Base-by-base conservation (phyloP, 1,139 yeast genomes). In the Kodamaea fungicola region DNA sequence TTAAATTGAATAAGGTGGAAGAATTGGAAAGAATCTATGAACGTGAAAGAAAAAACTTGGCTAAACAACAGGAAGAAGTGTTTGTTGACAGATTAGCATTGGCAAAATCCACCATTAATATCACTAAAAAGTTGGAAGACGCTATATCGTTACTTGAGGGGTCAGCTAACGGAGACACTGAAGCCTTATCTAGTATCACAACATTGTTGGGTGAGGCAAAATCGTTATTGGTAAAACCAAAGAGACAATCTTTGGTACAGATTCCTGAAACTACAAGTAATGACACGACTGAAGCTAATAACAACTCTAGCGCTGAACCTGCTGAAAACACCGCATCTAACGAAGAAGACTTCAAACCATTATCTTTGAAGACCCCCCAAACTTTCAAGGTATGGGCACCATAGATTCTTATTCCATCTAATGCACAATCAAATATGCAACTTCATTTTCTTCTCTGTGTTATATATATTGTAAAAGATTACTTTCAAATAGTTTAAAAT, bases 331-430 rank as follows among this genome's bases (percentile, higher is more conserved):
- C 12, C 24, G 29, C 31, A 24, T 33, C 44, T 9, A 43, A 47
- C 34, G 55, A 49, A 38, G 62, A 54, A 13, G 65, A 64, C 22
- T 54, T 76, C 33, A 80, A 81, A 53, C 96, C 96, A 7, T 71
- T 87, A 34, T 85, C 95, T 29, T 67, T 84, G 43, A 90, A 84
- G 48, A 74, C 87, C 10, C 96, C 96, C 3, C 94, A 85, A 58
- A 67, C 81, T 27, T 89, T 87, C 61, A 85, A 90, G 59, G 84
- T 87, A 49, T 89, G 97, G 97, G 85, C 84, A 32, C 76, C 76
- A 27, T 70, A 52, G 23, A 19, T 19, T 29, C 12, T 9, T 12
- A 19, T 5, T 10, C 10, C 26, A 24, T 24, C 10, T 10, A 9
- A 3, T 24, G 26, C 19, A 16, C 19, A n/a, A n/a, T 16, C 19